Base-by-base conservation (phyloP, 164 flowering plant species). In the Vitis rupestris region DNA sequence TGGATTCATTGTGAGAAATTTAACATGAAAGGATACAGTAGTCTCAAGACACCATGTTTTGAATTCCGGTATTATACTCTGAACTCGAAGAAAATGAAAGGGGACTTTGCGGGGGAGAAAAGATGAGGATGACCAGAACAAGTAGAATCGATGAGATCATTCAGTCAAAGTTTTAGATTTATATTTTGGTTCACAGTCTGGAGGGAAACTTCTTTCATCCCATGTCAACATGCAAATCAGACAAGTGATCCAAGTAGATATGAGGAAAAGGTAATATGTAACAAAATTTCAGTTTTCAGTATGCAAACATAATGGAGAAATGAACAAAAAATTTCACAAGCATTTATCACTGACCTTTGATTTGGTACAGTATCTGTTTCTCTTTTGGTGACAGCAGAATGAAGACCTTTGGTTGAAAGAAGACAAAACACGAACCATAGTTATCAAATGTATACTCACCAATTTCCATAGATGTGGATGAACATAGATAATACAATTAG, bases 291-390 rank as follows among this genome's bases (percentile, higher is more conserved):
- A 27, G 14, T 27, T 59, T 29, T 37, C 61, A 59, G 31, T 27
- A 27, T 3, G 29, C 5, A 17, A 27, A 0, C 23, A 27, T 7
- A 3, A 17, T 23, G 11, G 17, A 61, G 17, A 37, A 61, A 37
- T 61, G 48, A 61, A 48, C 19, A 37, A 17, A 60, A 61, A 48
- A 2, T 3, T 1, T 19, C 13, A 13, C 4, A 3, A 31, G 50
- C 15, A 31, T 49, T 61, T 37, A 30, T 31, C 14, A 61, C 64
- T 14, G 19, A 61, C 64, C 64, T 61, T 48, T 30, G 64, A 61
- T 12, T 5, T 31, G 44, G 44, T 31, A 1, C 14, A 13, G 47
- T 12, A 37, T 10, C 44, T 10, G 23, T 10, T 2, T 37, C 10
- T 14, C 10, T 61, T 9, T 8, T 29, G 9, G 44, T 37, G 10